These are phyloP conservation scores for Castanea mollissima DNA, from an alignment of 306 rosid genomes.

Conservation along the genomic window DNA sequence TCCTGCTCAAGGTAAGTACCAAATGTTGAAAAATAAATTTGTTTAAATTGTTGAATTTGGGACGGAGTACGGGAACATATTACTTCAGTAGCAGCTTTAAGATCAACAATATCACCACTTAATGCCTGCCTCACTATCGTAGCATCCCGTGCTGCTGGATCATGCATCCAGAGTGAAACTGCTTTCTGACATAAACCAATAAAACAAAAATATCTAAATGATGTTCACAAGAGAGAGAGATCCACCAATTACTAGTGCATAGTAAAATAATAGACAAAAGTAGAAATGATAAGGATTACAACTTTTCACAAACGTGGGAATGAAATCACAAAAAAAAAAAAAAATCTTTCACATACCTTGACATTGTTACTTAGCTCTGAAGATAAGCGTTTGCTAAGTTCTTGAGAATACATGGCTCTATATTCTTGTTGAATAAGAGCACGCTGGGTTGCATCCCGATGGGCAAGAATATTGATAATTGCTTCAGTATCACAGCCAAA, in stretches of 20 bases:
- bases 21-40: slow-evolving; percentile 25
- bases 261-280: not conserved
- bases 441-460: slow-evolving; percentile 40
- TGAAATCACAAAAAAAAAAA: not conserved
- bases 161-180: slow-evolving; percentile 39
- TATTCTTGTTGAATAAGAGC: slow-evolving; percentile 41
- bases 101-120: not conserved
- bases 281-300: not conserved
- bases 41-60: slow-evolving; percentile 43
- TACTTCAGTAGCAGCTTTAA: slow-evolving; percentile 41
- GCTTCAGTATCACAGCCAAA: slow-evolving; percentile 43
- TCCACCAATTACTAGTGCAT: not conserved
- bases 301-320: not conserved
- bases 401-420: slow-evolving; percentile 24
- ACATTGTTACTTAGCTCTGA: slow-evolving; percentile 38
- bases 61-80: slow-evolving; percentile 46
- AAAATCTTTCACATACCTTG: slow-evolving; percentile 22
- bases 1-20: slow-evolving; percentile 28
- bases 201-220: not conserved
- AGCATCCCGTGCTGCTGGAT: slow-evolving; percentile 43
- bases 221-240: not conserved
- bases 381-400: slow-evolving; percentile 36
- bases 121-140: slow-evolving; percentile 21
- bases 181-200: slow-evolving; percentile 32
- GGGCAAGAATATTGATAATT: slow-evolving; percentile 40